Percentiles rank a stretch among this genome's conserved stretches.
Evolutionary conservation across 164 flowering plant genomes (phyloP).

Genomic region (Macadamia tetraphylla): DNA sequence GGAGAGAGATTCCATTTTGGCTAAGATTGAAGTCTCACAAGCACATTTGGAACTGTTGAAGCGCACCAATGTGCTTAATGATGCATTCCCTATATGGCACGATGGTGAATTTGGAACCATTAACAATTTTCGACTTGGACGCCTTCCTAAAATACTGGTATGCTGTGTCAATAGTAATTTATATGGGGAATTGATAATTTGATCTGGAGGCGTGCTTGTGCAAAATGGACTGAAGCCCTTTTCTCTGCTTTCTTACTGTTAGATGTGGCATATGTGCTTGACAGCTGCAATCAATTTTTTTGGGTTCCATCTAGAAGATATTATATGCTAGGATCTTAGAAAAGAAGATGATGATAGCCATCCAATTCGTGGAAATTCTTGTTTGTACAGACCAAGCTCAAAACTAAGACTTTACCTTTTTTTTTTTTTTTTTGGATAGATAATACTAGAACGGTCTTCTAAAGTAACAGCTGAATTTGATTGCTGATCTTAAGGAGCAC

Average conservation of each 20-base stretch:
- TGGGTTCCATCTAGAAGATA: neutral
- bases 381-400: neutral
- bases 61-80: slow-evolving; percentile 85
- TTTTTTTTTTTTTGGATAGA: too few species aligned
- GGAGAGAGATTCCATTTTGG: slow-evolving; percentile 90
- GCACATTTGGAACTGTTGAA: slow-evolving; percentile 91
- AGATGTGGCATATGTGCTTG: neutral
- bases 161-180: slow-evolving; percentile 12
- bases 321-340: neutral
- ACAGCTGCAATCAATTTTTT: neutral
- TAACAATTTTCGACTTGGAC: slow-evolving; percentile 93
- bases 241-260: neutral
- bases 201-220: too few species aligned
- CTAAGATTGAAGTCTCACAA: slow-evolving; percentile 93
- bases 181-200: neutral
- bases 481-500: too few species aligned
- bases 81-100: slow-evolving; percentile 89
- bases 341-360: neutral
- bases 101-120: slow-evolving; percentile 99
- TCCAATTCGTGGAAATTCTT: neutral
- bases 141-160: slow-evolving; percentile 88
- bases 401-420: too few species aligned
- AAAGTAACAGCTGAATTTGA: too few species aligned
- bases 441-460: neutral
- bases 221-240: neutral